Conservation (phyloP, 2,329 filamentous ascomycete genomes). For the Ophiostoma quercus region DNA sequence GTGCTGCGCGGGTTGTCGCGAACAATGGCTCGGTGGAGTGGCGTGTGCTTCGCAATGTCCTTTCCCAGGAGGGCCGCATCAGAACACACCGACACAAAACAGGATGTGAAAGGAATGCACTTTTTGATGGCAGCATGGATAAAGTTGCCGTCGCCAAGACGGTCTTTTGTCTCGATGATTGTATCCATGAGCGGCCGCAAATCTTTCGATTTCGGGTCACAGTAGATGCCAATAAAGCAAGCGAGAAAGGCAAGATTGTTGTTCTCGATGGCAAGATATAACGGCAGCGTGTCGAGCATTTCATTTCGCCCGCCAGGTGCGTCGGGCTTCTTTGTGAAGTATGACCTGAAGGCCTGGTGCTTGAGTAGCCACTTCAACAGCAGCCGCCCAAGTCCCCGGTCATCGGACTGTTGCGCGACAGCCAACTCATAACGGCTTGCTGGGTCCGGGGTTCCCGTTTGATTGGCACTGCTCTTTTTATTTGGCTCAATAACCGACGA, state of each 20-base stretch:
- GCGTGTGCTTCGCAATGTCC: neutral
- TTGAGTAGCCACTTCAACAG: neutral
- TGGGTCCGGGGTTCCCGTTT: neutral
- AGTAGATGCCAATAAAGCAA: neutral
- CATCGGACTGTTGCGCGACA: neutral
- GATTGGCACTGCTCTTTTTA: neutral
- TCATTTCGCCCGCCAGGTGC: neutral
- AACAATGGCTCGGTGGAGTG: neutral
- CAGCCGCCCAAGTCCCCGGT: neutral
- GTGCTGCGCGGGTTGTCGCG: neutral
- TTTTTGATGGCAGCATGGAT: neutral
- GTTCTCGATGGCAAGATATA: neutral
- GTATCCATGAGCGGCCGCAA: neutral
- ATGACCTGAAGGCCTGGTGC: neutral
- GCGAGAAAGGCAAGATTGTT: slow-evolving; percentile 1
- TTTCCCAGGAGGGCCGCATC: neutral
- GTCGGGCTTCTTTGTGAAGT: slow-evolving; percentile 4
- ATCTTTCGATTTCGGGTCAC: neutral
- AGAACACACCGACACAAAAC: neutral
- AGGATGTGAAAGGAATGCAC: neutral
- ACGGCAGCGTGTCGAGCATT: neutral
- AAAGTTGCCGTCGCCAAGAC: neutral
- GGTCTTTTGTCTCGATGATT: slow-evolving; percentile 6
- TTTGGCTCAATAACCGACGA: neutral
- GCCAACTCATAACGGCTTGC: neutral